These are phyloP conservation scores for Aureobasidium sp. DNA, from an alignment of 2,329 filamentous ascomycete species.

Conservation along the genomic window DNA sequence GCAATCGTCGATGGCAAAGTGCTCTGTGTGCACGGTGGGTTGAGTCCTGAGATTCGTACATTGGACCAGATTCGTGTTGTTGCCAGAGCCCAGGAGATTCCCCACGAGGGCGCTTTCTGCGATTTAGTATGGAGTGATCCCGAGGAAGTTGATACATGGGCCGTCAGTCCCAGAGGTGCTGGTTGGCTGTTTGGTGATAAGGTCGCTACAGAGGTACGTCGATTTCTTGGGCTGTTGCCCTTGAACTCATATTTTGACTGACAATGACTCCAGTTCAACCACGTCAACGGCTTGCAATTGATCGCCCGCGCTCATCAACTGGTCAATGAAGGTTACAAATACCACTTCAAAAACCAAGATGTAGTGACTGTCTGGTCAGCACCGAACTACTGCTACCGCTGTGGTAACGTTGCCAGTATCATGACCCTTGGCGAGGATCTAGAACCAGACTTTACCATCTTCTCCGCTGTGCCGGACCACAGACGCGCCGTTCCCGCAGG, in stretches of 20 bases:
- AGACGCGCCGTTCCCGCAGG: conserved; percentile 69
- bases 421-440: conserved; percentile 84
- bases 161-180: conserved; percentile 55
- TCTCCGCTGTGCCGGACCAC: conserved; percentile 80
- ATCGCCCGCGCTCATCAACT: conserved; percentile 68
- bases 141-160: conserved; percentile 76
- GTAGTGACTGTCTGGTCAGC: conserved; percentile 85
- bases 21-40: conserved; percentile 93
- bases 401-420: conserved; percentile 79
- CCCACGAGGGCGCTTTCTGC: conserved; percentile 97
- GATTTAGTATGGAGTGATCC: conserved; percentile 97
- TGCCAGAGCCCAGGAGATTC: conserved; percentile 96
- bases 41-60: conserved; percentile 93
- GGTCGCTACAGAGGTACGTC: conserved; percentile 53
- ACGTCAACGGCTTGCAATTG: conserved; percentile 63
- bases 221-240: not conserved
- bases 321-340: conserved; percentile 75
- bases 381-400: conserved; percentile 94
- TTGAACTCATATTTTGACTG: conserved; percentile 2
- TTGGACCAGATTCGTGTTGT: conserved; percentile 91
- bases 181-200: conserved; percentile 64
- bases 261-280: conserved; percentile 49
- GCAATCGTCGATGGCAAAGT: conserved; percentile 99
- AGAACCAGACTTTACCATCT: conserved; percentile 86
- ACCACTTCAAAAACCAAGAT: conserved; percentile 90